Evolutionary conservation across 225 moss, liverwort and hornwort genomes (phyloP).

Genomic region (Pleurozium schreberi): DNA sequence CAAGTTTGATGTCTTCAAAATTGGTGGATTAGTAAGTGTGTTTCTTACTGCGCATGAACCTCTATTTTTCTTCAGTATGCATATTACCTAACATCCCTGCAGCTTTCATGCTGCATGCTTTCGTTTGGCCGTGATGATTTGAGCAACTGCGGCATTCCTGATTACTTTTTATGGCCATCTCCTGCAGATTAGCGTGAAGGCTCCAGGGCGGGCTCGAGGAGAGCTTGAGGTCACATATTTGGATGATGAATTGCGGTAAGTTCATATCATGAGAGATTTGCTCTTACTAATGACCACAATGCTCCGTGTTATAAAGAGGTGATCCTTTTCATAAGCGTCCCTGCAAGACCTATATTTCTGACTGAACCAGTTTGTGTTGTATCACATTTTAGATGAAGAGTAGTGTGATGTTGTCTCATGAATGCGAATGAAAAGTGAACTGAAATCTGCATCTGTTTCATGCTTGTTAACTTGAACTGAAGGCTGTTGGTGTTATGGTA

Average conservation of each 20-base stretch:
- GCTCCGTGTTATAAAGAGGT: background rate
- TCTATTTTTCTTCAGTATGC: background rate
- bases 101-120: background rate
- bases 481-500: background rate
- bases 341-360: background rate
- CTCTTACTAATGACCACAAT: background rate
- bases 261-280: background rate
- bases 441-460: background rate
- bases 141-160: background rate
- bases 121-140: background rate
- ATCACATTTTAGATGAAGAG: background rate
- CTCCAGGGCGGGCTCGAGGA: conserved; percentile 63
- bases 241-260: conserved; percentile 69
- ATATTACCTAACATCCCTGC: background rate
- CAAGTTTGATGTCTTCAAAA: conserved; percentile 79
- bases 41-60: background rate
- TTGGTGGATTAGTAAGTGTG: conserved; percentile 63
- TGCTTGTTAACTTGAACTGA: background rate
- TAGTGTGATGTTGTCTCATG: background rate
- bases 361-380: background rate
- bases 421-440: background rate
- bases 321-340: background rate
- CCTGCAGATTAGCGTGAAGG: conserved; percentile 69
- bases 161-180: background rate
- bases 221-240: conserved; percentile 79